Base-by-base conservation (phyloP, 441 rosid genomes). In the Brassica hybrid region DNA sequence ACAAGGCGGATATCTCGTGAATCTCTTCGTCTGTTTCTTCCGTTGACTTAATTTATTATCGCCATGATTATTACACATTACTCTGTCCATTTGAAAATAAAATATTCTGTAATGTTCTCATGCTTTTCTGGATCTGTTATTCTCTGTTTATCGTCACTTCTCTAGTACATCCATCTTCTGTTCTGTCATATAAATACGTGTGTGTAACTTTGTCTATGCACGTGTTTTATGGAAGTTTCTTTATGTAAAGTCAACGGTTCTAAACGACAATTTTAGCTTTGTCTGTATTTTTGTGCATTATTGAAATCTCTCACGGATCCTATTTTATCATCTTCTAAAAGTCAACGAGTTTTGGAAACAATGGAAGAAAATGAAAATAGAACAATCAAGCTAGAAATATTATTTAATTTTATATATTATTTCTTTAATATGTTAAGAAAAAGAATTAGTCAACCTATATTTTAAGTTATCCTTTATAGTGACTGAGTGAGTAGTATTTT, bases 151-250 rank as follows among this genome's bases (percentile, higher is more conserved):
- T 79, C 75, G 67, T 79, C 82, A 73, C 71, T 73, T 73, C 66
- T 62, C 50, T 63, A 58, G 78, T 74, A 70, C 79, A 69, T 64
- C 57, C 58, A 70, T 65, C 67, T 74, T 64, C 68, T 70, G 72
- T 25, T 48, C 76, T 79, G 76, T 70, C 82, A 65, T 66, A 56
- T 41, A 54, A 6, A 30, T 64, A 32, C 45, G 75, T 63, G 79
- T 74, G 82, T 69, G 36, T 63, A 32, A 65, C 9, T 65, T 69
- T 75, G 58, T 75, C 79, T 79, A 65, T 59, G 65, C 69, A 75
- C 73, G 79, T 79, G 76, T 79, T 69, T 69, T 69, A 58, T 66
- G 74, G 80, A 76, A 71, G 76, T 75, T 80, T 80, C 76, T 80
- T 63, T 71, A 63, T 60, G 2, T 0, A 23, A 71, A 80, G 83